Percentiles rank a stretch among this genome's conserved stretches.
phyloP scores from a whole-genome alignment of 345 rosid genomes.

The Brassica juncea region DNA sequence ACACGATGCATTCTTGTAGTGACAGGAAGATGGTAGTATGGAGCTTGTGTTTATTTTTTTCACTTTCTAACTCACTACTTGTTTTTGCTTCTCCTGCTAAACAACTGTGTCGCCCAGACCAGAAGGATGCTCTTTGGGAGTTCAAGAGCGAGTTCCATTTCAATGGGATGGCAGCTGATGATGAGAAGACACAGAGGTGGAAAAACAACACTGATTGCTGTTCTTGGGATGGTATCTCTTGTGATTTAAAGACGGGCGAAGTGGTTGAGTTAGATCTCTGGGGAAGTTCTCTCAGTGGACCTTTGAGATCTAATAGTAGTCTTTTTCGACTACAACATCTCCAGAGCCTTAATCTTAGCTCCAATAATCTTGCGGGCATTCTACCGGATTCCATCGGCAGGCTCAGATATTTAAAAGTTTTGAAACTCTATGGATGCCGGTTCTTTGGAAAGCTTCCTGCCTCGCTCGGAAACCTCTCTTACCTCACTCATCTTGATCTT shows the following conservation, averaged over 20 bases:
- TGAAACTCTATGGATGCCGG: neutral
- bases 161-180: neutral
- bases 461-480: constrained; percentile 28
- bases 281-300: neutral
- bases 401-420: too few species aligned
- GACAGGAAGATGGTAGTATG: neutral
- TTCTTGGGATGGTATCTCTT: neutral
- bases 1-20: constrained; percentile 1
- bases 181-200: constrained; percentile 2
- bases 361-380: neutral
- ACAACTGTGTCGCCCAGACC: constrained; percentile 2
- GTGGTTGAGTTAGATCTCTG: neutral
- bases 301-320: neutral
- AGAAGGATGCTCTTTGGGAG: constrained; percentile 28
- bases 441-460: constrained; percentile 2
- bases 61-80: neutral
- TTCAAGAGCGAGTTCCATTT: constrained; percentile 16
- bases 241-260: neutral
- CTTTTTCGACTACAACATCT: neutral
- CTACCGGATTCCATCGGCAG: neutral
- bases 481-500: neutral
- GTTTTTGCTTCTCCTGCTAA: constrained; percentile 5
- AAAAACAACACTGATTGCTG: neutral
- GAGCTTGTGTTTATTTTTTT: neutral
- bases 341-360: neutral